Conservation (phyloP, 2,329 filamentous ascomycete genomes). For the Stemphylium vesicarium region DNA sequence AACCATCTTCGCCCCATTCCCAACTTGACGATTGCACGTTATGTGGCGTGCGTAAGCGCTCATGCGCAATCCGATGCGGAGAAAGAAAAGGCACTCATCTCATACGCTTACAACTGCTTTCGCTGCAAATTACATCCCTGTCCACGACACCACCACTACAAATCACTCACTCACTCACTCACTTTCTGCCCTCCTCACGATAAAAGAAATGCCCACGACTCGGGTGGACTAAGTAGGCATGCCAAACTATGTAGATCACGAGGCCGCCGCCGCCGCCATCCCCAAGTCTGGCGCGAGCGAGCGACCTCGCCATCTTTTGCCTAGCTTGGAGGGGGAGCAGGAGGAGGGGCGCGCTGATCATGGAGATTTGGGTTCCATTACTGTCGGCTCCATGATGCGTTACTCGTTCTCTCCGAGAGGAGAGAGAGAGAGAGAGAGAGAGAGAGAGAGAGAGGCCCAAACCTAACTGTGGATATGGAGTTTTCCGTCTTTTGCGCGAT, state of each 20-base stretch:
- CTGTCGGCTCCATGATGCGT: not conserved
- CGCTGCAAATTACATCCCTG: too few species aligned
- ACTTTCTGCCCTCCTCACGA: not conserved
- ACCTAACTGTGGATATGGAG: too few species aligned
- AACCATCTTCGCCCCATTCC: too few species aligned
- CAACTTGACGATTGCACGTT: not conserved
- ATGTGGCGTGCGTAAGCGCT: not conserved
- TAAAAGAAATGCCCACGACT: not conserved
- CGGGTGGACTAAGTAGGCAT: not conserved
- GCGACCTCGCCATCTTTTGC: not conserved
- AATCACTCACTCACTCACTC: too few species aligned
- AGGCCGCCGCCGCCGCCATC: not conserved
- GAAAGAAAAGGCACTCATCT: too few species aligned
- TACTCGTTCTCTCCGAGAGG: too few species aligned
- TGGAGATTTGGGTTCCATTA: not conserved
- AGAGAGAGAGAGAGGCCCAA: too few species aligned
- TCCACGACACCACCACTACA: not conserved
- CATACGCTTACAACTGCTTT: too few species aligned
- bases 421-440: too few species aligned
- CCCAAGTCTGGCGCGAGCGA: not conserved
- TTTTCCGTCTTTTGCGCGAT: conserved; percentile 4
- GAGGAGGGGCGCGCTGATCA: not conserved
- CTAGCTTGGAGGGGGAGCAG: not conserved
- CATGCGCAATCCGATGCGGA: not conserved
- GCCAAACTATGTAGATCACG: conserved; percentile 1